Conservation (phyloP, 345 rosid species). For the Gossypium stocksii region DNA sequence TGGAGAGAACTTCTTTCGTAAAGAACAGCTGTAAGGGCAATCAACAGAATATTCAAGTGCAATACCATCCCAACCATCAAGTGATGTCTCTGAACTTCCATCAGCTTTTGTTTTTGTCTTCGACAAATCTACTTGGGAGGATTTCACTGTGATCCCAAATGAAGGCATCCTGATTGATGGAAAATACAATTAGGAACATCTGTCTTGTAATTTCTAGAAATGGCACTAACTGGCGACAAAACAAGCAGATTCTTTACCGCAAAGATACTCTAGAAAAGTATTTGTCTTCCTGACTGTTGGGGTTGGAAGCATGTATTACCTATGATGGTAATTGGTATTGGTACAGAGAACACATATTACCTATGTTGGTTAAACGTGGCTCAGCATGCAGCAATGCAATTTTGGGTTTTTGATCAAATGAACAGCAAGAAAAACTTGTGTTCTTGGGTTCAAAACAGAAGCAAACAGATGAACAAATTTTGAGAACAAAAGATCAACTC, state of each 20-base stretch:
- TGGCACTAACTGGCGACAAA: slow-evolving; percentile 6
- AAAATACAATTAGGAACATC: slow-evolving; percentile 15
- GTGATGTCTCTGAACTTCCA: slow-evolving; percentile 48
- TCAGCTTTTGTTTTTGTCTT: slow-evolving; percentile 43
- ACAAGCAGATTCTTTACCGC: slow-evolving; percentile 45
- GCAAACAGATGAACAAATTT: too few species aligned
- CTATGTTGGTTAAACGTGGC: too few species aligned
- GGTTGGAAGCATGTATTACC: too few species aligned
- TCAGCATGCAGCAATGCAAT: too few species aligned
- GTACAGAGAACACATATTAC: too few species aligned
- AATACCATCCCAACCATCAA: slow-evolving; percentile 95
- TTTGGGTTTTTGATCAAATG: too few species aligned
- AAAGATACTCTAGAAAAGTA: slow-evolving; percentile 76
- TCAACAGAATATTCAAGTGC: slow-evolving; percentile 86
- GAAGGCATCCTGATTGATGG: slow-evolving; percentile 68
- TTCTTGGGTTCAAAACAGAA: too few species aligned
- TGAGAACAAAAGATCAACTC: too few species aligned
- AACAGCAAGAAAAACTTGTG: too few species aligned
- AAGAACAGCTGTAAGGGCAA: slow-evolving; percentile 93
- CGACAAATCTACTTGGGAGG: slow-evolving; percentile 54
- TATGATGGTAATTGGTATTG: too few species aligned
- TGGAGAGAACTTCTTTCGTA: slow-evolving; percentile 89
- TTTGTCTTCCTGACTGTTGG: slow-evolving; percentile 87
- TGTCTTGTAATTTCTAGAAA: slow-evolving; percentile 8
- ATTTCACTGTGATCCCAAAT: slow-evolving; percentile 67